Percentiles rank a stretch among this genome's conserved stretches.
Conservation (phyloP, 1,284 basidiomycete genomes). For the Pseudozyma hubeiensis region DNA sequence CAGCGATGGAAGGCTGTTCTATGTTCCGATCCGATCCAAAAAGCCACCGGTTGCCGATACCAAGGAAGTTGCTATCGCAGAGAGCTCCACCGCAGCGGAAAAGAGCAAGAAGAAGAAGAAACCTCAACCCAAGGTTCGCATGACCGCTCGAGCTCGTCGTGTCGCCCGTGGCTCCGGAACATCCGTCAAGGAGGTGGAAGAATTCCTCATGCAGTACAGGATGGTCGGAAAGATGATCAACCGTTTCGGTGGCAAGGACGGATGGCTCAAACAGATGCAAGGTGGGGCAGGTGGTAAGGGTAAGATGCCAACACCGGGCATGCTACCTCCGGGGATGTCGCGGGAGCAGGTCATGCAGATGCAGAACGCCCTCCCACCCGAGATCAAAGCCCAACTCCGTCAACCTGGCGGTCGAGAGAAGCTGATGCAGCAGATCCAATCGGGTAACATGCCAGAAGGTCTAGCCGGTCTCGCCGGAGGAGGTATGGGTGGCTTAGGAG, state of each 20-base stretch:
- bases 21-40: constrained; percentile 50
- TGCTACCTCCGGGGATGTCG: constrained; percentile 65
- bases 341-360: constrained; percentile 65
- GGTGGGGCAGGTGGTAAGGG: constrained; percentile 48
- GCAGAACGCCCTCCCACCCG: constrained; percentile 65
- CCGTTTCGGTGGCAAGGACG: constrained; percentile 94
- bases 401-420: constrained; percentile 67
- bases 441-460: constrained; percentile 52
- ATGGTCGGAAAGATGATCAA: constrained; percentile 75
- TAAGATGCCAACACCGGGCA: constrained; percentile 53
- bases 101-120: constrained; percentile 56
- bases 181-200: constrained; percentile 94
- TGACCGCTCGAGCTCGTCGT: constrained; percentile 73
- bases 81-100: constrained; percentile 33
- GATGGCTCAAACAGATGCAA: constrained; percentile 69
- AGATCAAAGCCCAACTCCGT: constrained; percentile 67
- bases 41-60: constrained; percentile 17
- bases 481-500: constrained; percentile 43
- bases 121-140: constrained; percentile 54
- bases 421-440: constrained; percentile 57
- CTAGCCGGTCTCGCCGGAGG: constrained; percentile 50
- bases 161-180: constrained; percentile 96
- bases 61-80: constrained; percentile 34
- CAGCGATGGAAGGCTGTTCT: constrained; percentile 80
- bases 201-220: constrained; percentile 77